Evolutionary conservation across 1,284 basidiomycete genomes (phyloP).

Genomic region (Hymenochaete sp.): DNA sequence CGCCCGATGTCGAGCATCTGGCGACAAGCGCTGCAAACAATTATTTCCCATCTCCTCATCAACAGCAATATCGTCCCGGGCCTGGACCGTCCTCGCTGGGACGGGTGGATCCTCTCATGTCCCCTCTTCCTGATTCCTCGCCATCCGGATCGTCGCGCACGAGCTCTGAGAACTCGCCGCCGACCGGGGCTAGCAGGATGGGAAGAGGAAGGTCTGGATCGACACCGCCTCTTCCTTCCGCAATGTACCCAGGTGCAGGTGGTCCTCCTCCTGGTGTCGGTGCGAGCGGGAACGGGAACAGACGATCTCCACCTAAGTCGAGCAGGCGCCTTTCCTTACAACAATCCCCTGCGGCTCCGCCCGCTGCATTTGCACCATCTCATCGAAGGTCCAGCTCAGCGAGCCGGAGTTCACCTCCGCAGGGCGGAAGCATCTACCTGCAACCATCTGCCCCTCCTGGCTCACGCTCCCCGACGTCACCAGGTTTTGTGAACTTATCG

Average conservation of each 20-base stretch:
- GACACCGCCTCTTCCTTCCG: conserved; percentile 5
- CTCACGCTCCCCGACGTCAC: too few species aligned
- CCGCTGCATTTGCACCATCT: too few species aligned
- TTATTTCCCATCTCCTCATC: conserved; percentile 5
- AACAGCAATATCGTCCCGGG: not conserved
- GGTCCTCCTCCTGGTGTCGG: conserved; percentile 13
- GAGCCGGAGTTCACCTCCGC: too few species aligned
- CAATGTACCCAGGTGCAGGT: conserved; percentile 18
- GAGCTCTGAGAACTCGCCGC: conserved; percentile 9
- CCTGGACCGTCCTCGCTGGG: conserved; percentile 3
- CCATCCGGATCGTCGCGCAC: conserved; percentile 16
- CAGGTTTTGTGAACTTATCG: too few species aligned
- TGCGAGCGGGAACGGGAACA: conserved; percentile 8
- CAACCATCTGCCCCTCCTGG: too few species aligned
- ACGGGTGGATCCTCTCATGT: conserved; percentile 9
- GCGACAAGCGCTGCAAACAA: conserved; percentile 12
- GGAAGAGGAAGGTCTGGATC: conserved; percentile 4
- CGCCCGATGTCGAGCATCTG: conserved; percentile 22
- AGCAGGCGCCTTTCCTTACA: conserved; percentile 16
- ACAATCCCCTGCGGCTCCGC: conserved; percentile 12
- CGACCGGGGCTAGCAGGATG: not conserved
- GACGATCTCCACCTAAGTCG: conserved; percentile 16
- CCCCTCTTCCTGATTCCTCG: conserved; percentile 18
- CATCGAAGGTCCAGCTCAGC: too few species aligned
- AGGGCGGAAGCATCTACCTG: too few species aligned